A percentile compares a stretch with the other conserved stretches of the same genome.
Evolutionary conservation across 1,284 basidiomycete species (phyloP).

Genomic region (Ustilago curta): DNA sequence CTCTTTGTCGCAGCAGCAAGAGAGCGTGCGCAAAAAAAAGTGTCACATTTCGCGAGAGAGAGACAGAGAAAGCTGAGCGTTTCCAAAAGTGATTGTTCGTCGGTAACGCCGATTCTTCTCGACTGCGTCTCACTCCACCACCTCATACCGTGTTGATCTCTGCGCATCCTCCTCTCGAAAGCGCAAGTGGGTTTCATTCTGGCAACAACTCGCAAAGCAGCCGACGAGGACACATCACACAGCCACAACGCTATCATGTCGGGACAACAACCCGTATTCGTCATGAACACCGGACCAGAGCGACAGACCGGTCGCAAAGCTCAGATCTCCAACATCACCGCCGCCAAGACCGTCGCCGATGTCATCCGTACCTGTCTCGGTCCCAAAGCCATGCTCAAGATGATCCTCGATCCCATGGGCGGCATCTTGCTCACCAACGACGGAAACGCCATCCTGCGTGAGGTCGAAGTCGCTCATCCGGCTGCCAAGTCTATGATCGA

Average conservation of each 20-base stretch:
- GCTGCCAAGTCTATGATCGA: slow-evolving; percentile 99
- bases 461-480: slow-evolving; percentile 97
- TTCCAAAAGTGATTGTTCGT: slow-evolving; percentile 4
- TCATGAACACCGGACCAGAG: slow-evolving; percentile 83
- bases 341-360: slow-evolving; percentile 98
- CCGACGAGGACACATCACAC: background rate
- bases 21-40: slow-evolving; percentile 27
- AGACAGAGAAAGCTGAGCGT: background rate
- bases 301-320: slow-evolving; percentile 93
- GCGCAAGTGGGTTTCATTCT: slow-evolving; percentile 6
- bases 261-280: slow-evolving; percentile 68
- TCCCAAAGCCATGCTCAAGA: slow-evolving; percentile 98
- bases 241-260: slow-evolving; percentile 50
- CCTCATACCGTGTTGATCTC: background rate
- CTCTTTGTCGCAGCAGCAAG: slow-evolving; percentile 1
- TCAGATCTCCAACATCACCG: slow-evolving; percentile 95
- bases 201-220: background rate
- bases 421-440: slow-evolving; percentile 82
- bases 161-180: background rate
- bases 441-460: slow-evolving; percentile 94
- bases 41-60: slow-evolving; percentile 20
- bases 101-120: slow-evolving; percentile 15
- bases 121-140: slow-evolving; percentile 5
- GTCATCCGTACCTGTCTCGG: slow-evolving; percentile 98
- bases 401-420: slow-evolving; percentile 83